Evolutionary conservation across 108 stramenopile genomes (phyloP).

Genomic region (Aurantiochytrium sp.): DNA sequence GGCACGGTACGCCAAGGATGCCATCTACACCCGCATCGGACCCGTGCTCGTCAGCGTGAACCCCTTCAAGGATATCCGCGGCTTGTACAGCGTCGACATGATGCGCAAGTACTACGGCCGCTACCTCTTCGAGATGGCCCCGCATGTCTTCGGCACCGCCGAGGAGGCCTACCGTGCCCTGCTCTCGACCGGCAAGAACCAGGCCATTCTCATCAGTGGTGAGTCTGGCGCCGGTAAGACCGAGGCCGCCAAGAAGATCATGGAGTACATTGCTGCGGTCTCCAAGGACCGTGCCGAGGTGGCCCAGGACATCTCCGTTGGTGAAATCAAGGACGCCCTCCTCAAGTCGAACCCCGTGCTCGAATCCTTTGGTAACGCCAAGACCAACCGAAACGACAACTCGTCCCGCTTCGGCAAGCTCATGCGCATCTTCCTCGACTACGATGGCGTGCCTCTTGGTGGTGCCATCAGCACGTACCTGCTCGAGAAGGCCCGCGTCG

Average conservation of each 20-base stretch:
- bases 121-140: constrained; percentile 26
- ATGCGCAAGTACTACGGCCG: constrained; percentile 19
- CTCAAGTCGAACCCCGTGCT: constrained; percentile 40
- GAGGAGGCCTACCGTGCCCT: constrained; percentile 21
- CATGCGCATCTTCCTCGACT: constrained; percentile 46
- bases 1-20: neutral
- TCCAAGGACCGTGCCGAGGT: neutral
- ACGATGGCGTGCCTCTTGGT: neutral
- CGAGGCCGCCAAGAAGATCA: constrained; percentile 64
- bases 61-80: constrained; percentile 33
- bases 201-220: constrained; percentile 39
- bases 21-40: constrained; percentile 18
- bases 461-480: constrained; percentile 50
- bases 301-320: neutral
- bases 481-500: constrained; percentile 54
- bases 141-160: constrained; percentile 37
- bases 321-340: constrained; percentile 22
- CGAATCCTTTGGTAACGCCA: constrained; percentile 49
- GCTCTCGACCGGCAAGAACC: neutral
- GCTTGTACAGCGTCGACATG: neutral
- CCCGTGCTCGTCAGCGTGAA: constrained; percentile 11
- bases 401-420: constrained; percentile 57
- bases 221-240: constrained; percentile 53
- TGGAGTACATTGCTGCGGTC: constrained; percentile 59
- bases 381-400: constrained; percentile 40